phyloP scores from a whole-genome alignment of 2,329 filamentous ascomycete species.

The Macrophomina phaseolina region DNA sequence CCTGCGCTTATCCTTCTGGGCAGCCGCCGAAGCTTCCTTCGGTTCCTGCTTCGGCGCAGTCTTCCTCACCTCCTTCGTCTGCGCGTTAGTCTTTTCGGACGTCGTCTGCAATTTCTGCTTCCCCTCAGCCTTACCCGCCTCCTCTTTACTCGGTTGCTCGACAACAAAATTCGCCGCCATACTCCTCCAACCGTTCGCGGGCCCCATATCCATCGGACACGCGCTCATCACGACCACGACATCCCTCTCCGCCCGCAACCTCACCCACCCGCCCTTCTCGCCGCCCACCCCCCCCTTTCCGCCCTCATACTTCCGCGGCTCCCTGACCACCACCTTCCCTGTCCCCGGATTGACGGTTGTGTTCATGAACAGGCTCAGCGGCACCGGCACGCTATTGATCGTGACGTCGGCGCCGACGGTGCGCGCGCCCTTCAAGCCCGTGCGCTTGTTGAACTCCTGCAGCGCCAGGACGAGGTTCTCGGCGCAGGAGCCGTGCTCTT shows the following conservation, averaged over 20 bases:
- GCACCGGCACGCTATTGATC: slow-evolving; percentile 54
- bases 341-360: slow-evolving; percentile 31
- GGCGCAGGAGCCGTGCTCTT: slow-evolving; percentile 54
- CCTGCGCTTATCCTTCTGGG: slow-evolving; percentile 18
- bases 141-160: slow-evolving; percentile 36
- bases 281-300: slow-evolving; percentile 28
- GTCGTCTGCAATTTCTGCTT: slow-evolving; percentile 13
- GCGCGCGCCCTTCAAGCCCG: slow-evolving; percentile 53
- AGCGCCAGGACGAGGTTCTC: slow-evolving; percentile 57
- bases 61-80: slow-evolving; percentile 21
- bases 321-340: slow-evolving; percentile 35
- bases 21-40: background rate
- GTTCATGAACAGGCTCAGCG: slow-evolving; percentile 53
- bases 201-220: slow-evolving; percentile 46
- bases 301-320: slow-evolving; percentile 33
- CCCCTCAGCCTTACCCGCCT: background rate
- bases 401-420: slow-evolving; percentile 55
- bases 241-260: slow-evolving; percentile 44
- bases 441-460: slow-evolving; percentile 54
- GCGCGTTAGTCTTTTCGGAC: slow-evolving; percentile 9
- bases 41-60: slow-evolving; percentile 2
- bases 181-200: slow-evolving; percentile 44
- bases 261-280: slow-evolving; percentile 43
- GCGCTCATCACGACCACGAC: slow-evolving; percentile 45
- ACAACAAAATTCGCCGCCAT: slow-evolving; percentile 49